Conservation (phyloP, 2,329 filamentous ascomycete species). For the Fusarium sp. region DNA sequence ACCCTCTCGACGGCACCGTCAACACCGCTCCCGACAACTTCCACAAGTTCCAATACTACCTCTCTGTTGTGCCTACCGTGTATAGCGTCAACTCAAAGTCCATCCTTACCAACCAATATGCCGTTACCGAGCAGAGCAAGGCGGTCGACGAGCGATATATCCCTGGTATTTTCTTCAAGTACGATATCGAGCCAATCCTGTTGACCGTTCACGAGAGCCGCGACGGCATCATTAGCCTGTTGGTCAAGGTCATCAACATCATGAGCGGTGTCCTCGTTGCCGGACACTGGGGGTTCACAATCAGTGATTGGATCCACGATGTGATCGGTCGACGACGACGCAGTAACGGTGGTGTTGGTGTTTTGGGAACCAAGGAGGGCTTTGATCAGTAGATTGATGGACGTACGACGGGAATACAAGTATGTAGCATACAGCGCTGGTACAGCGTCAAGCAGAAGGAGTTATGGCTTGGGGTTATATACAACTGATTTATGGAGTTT, state of each 20-base stretch:
- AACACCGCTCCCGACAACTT: conserved; percentile 80
- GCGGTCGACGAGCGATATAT: conserved; percentile 74
- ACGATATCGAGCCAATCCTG: conserved; percentile 96
- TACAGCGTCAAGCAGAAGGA: conserved; percentile 29
- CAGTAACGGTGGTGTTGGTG: conserved; percentile 57
- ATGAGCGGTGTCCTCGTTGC: conserved; percentile 91
- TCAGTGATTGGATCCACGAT: conserved; percentile 78
- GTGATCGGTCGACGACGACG: conserved; percentile 62
- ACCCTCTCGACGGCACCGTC: conserved; percentile 92
- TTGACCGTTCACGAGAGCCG: conserved; percentile 86
- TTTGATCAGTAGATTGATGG: conserved; percentile 41
- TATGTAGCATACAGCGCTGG: conserved; percentile 16
- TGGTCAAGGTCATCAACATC: conserved; percentile 89
- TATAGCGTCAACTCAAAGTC: conserved; percentile 77
- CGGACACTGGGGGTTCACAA: conserved; percentile 90
- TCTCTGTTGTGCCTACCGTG: conserved; percentile 92
- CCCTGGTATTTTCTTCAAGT: conserved; percentile 97
- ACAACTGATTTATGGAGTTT: conserved; percentile 36
- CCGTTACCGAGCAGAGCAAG: conserved; percentile 88
- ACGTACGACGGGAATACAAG: neutral
- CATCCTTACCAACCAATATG: conserved; percentile 96
- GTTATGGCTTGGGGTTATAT: conserved; percentile 26
- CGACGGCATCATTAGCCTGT: conserved; percentile 76
- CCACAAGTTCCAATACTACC: conserved; percentile 97
- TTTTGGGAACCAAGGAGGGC: conserved; percentile 59